These are phyloP conservation scores for Phytophthora colocasiae DNA, from an alignment of 352 stramenopile genomes.

Conservation along the genomic window DNA sequence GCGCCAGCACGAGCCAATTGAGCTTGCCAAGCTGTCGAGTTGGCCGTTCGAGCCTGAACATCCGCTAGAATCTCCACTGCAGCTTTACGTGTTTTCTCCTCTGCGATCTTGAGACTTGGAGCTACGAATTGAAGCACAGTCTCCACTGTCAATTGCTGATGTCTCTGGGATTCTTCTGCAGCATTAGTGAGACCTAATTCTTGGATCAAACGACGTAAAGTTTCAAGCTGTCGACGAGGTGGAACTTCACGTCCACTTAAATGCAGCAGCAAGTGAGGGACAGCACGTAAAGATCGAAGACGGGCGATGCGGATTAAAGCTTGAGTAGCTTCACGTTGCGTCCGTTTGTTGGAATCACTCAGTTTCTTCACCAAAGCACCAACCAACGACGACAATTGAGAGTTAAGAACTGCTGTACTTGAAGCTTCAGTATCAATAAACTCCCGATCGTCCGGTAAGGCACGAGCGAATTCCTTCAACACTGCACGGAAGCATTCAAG, in stretches of 20 bases:
- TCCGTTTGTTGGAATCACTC: slow-evolving; percentile 85
- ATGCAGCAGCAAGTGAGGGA: slow-evolving; percentile 69
- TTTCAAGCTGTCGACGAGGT: slow-evolving; percentile 63
- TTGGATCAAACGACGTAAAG: slow-evolving; percentile 58
- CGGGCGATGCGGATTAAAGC: slow-evolving; percentile 69
- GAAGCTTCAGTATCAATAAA: slow-evolving; percentile 43
- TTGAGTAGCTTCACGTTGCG: slow-evolving; percentile 71
- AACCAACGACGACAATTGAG: slow-evolving; percentile 61
- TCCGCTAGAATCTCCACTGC: slow-evolving; percentile 76
- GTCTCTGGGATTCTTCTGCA: slow-evolving; percentile 12
- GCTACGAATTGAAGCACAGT: slow-evolving; percentile 75
- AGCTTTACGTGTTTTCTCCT: slow-evolving; percentile 80
- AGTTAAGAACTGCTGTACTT: slow-evolving; percentile 49
- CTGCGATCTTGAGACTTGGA: slow-evolving; percentile 73
- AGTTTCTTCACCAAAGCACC: slow-evolving; percentile 68
- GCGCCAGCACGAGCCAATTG: slow-evolving; percentile 35
- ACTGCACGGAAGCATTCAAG: slow-evolving; percentile 74
- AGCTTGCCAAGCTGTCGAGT: slow-evolving; percentile 32
- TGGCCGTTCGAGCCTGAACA: slow-evolving; percentile 43
- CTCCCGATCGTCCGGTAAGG: slow-evolving; percentile 44
- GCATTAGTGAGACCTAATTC: slow-evolving; percentile 52
- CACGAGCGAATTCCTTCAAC: slow-evolving; percentile 69
- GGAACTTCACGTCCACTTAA: slow-evolving; percentile 67
- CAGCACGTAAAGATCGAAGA: slow-evolving; percentile 60
- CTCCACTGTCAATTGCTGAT: slow-evolving; percentile 55